A percentile compares a stretch with the other conserved stretches of the same genome.
phyloP scores from a whole-genome alignment of 805 yeast genomes.

The Schizosaccharomyces pombe region DNA sequence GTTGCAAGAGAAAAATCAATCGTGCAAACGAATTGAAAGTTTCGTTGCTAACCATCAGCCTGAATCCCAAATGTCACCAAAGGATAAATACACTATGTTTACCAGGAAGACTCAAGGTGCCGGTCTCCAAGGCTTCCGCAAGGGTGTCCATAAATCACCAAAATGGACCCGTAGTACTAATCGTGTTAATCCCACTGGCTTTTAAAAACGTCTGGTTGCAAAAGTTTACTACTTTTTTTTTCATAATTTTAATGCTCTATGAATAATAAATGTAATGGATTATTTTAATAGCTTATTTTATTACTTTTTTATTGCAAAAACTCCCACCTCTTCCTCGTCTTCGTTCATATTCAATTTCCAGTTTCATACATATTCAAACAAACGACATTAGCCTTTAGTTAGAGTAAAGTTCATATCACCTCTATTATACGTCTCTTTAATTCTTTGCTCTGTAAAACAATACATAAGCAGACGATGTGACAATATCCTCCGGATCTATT shows the following conservation, averaged over 20 bases:
- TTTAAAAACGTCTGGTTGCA: too few species aligned
- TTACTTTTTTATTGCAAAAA: too few species aligned
- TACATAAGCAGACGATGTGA: conserved; percentile 60
- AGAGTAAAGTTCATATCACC: too few species aligned
- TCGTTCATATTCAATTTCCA: too few species aligned
- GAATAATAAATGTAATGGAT: too few species aligned
- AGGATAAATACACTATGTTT: conserved; percentile 73
- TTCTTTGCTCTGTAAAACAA: conserved; percentile 34
- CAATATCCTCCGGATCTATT: conserved; percentile 33
- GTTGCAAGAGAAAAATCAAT: conserved; percentile 17
- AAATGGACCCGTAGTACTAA: conserved; percentile 11
- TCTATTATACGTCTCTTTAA: not conserved
- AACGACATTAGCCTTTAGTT: too few species aligned
- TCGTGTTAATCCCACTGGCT: conserved; percentile 2
- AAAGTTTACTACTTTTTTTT: not conserved
- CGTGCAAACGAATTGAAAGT: conserved; percentile 6
- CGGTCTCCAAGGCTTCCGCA: conserved; percentile 37
- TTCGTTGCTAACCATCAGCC: conserved; percentile 34
- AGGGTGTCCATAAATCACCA: conserved; percentile 37
- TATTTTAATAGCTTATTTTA: too few species aligned
- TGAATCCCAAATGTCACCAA: conserved; percentile 55
- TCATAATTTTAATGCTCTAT: too few species aligned
- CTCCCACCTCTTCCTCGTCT: too few species aligned
- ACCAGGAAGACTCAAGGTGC: conserved; percentile 32
- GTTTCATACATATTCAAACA: too few species aligned